Evolutionary conservation across 2,329 filamentous ascomycete species (phyloP), one percentile per base, ranked within the genome.

Genomic region (Hypoxylon sp.): DNA sequence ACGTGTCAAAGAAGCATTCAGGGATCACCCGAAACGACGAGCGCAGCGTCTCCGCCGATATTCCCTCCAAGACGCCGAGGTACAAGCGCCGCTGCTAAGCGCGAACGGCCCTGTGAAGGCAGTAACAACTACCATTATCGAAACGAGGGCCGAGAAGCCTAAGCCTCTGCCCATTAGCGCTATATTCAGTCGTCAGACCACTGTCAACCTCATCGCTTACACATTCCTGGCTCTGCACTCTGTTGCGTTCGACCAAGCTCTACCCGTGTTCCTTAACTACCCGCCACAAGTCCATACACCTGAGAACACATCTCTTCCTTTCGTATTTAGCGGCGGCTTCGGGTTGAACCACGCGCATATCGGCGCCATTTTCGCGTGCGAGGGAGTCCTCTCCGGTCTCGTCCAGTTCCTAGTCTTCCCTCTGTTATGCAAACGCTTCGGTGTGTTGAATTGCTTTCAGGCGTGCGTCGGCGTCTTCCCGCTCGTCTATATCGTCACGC

Each of bases 331-430:
- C 1, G 91, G 93, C 38, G 94, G 94, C 0, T 97, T 97, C 75
- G 93, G 93, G 0, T 78, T 89, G 74, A 83, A 87, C 51, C 91
- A 92, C 1, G 87, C 89, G 64, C 85, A 88, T 52, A 98, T 98
- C 70, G 95, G 95, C 10, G 86, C 92, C 34, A 89, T 97, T 65
- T 97, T 97, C 79, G 96, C 93, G 1, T 75, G 93, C 3, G 97
- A 95, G 77, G 94, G 93, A 19, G 82, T 97, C 56, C 83, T 89
- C 9, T 93, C 93, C 72, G 93, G 94, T 75, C 72, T 96, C 17
- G 87, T 93, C 49, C 96, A 98, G 78, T 97, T 99, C 78, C 82
- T 96, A 55, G 75, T 97, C 60, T 98, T 97, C 77, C 94, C 95
- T 0, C 84, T 87, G 0, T 80, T 95, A 1, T 94, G 94, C 50